Evolutionary conservation across 1,139 yeast genomes (phyloP).

Genomic region (Suhomyces yuchorum): DNA sequence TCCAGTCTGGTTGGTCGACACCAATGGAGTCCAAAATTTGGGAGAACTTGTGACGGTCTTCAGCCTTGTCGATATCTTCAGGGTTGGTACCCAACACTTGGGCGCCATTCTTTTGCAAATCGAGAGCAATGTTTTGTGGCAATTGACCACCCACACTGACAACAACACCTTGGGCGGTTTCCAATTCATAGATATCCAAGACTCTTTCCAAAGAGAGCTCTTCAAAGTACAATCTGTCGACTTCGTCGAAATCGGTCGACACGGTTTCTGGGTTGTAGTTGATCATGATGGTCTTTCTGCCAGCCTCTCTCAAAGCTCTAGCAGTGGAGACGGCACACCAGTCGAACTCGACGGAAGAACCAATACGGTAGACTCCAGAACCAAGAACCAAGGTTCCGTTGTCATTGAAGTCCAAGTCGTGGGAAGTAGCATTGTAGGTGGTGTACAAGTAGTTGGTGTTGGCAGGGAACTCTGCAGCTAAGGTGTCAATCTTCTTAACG

Average conservation of each 20-base stretch:
- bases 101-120: conserved; percentile 80
- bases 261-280: conserved; percentile 99
- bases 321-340: conserved; percentile 99
- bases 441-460: conserved; percentile 93
- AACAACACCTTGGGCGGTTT: conserved; percentile 85
- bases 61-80: conserved; percentile 93
- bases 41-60: conserved; percentile 97
- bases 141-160: conserved; percentile 98
- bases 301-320: conserved; percentile 85
- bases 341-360: conserved; percentile 97
- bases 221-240: conserved; percentile 94
- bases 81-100: conserved; percentile 93
- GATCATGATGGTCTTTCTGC: conserved; percentile 91
- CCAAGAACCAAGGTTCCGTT: conserved; percentile 94
- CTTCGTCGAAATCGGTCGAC: conserved; percentile 97
- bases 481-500: conserved; percentile 94
- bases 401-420: conserved; percentile 84
- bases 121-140: conserved; percentile 93
- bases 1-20: conserved; percentile 98
- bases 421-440: conserved; percentile 87
- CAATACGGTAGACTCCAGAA: conserved; percentile 97
- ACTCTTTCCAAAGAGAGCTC: conserved; percentile 95
- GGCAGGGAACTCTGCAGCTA: conserved; percentile 99
- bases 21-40: conserved; percentile 84
- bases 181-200: conserved; percentile 94